These are phyloP conservation scores for Cercophora sp. DNA, from an alignment of 495 filamentous ascomycete genomes.

Conservation along the genomic window DNA sequence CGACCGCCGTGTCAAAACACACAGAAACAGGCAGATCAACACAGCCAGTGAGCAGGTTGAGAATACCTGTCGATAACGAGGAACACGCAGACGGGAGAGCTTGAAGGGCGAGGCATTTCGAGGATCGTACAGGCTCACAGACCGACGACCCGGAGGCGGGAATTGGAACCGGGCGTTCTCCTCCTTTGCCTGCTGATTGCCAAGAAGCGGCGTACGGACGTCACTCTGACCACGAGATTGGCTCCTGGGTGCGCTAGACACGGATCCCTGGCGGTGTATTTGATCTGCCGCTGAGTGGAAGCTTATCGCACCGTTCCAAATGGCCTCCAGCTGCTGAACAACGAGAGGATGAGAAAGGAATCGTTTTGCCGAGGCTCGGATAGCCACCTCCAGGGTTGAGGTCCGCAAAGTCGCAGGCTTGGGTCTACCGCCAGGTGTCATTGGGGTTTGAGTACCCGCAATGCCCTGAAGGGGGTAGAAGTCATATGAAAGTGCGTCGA, in stretches of 20 bases:
- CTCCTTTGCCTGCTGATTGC: constrained; percentile 37
- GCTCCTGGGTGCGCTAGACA: constrained; percentile 15
- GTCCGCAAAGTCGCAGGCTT: constrained; percentile 62
- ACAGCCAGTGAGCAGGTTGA: constrained; percentile 80
- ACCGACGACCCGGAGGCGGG: constrained; percentile 52
- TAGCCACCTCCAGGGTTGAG: constrained; percentile 86
- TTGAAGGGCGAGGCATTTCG: constrained; percentile 86
- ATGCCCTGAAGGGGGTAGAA: constrained; percentile 84
- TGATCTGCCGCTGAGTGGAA: constrained; percentile 84
- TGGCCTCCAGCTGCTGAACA: constrained; percentile 87
- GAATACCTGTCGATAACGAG: constrained; percentile 82
- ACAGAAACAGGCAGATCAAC: constrained; percentile 76
- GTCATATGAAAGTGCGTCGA: constrained; percentile 90
- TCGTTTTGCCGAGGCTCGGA: constrained; percentile 81
- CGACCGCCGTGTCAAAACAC: constrained; percentile 66
- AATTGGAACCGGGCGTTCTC: constrained; percentile 29
- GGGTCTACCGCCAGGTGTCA: constrained; percentile 28
- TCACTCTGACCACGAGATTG: constrained; percentile 32
- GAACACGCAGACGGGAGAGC: constrained; percentile 81
- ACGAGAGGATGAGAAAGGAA: constrained; percentile 87
- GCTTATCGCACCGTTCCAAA: constrained; percentile 91
- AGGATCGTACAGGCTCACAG: constrained; percentile 85
- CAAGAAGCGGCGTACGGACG: constrained; percentile 39
- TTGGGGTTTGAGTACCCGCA: constrained; percentile 46
- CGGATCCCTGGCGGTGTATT: constrained; percentile 56